These are phyloP conservation scores for Boletellus sp. DNA, from an alignment of 768 basidiomycete species.

Conservation along the genomic window DNA sequence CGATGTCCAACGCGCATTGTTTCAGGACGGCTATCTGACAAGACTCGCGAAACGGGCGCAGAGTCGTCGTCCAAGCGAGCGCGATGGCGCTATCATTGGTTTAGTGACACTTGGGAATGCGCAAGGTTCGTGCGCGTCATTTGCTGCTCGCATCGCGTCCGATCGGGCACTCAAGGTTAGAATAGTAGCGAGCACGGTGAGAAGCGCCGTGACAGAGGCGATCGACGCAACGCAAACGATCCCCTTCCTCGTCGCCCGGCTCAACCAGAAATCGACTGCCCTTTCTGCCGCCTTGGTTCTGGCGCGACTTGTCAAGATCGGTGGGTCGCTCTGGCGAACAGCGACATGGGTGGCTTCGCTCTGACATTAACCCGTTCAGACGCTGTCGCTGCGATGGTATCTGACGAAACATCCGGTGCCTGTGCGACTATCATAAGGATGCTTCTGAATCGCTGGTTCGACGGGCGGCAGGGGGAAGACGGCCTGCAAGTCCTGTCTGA, in stretches of 20 bases:
- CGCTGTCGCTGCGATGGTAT: slow-evolving; percentile 11
- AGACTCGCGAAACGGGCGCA: slow-evolving; percentile 17
- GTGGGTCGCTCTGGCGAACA: slow-evolving; percentile 9
- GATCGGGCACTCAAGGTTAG: neutral
- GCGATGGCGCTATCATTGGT: slow-evolving; percentile 17
- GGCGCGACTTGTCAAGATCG: slow-evolving; percentile 14
- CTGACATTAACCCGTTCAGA: slow-evolving; percentile 8
- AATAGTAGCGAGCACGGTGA: neutral
- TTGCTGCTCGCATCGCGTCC: neutral
- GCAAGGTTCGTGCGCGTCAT: neutral
- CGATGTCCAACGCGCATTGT: slow-evolving; percentile 7
- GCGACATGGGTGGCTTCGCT: neutral
- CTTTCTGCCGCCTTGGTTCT: slow-evolving; percentile 20
- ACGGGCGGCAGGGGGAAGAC: slow-evolving; percentile 25
- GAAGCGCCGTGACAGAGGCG: slow-evolving; percentile 6
- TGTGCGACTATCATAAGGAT: slow-evolving; percentile 13
- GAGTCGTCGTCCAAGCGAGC: slow-evolving; percentile 2
- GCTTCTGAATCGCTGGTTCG: slow-evolving; percentile 28
- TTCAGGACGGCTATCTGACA: slow-evolving; percentile 1
- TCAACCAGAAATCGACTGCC: slow-evolving; percentile 14
- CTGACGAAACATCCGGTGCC: slow-evolving; percentile 1
- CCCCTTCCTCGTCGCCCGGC: slow-evolving; percentile 12
- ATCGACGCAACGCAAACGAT: slow-evolving; percentile 17
- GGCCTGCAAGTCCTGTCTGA: slow-evolving; percentile 17
- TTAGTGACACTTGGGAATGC: slow-evolving; percentile 15